These are phyloP conservation scores for Neurospora sublineolata DNA, from an alignment of 495 filamentous ascomycete genomes.

Conservation along the genomic window DNA sequence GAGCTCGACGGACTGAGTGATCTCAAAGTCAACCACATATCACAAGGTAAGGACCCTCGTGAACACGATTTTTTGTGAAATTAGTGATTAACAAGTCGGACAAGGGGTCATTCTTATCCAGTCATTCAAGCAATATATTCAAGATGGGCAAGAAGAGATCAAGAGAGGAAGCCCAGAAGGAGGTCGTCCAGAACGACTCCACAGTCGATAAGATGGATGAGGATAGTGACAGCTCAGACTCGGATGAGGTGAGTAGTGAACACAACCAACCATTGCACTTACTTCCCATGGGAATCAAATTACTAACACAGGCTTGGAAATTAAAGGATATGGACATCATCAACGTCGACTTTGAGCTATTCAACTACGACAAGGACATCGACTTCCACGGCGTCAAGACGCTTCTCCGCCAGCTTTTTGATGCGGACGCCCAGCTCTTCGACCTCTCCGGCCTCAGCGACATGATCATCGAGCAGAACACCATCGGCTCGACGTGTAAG, in stretches of 20 bases:
- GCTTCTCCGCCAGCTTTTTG: slow-evolving; percentile 86
- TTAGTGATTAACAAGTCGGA: neutral
- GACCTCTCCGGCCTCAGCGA: slow-evolving; percentile 79
- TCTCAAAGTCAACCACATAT: neutral
- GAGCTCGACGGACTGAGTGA: neutral
- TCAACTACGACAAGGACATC: slow-evolving; percentile 78
- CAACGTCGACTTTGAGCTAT: slow-evolving; percentile 96
- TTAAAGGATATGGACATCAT: slow-evolving; percentile 77
- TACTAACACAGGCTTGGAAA: neutral
- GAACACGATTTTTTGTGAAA: neutral
- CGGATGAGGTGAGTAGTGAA: slow-evolving; percentile 10
- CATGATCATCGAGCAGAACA: slow-evolving; percentile 77
- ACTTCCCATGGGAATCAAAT: neutral
- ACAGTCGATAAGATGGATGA: slow-evolving; percentile 33
- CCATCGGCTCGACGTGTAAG: slow-evolving; percentile 89
- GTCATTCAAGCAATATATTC: neutral
- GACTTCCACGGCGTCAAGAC: slow-evolving; percentile 94
- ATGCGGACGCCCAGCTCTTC: slow-evolving; percentile 72
- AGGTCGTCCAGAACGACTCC: slow-evolving; percentile 21
- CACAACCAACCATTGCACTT: too few species aligned
- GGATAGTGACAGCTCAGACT: slow-evolving; percentile 35
- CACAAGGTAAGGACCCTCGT: neutral
- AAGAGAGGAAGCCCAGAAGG: slow-evolving; percentile 31
- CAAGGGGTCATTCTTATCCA: neutral
- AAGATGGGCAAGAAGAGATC: slow-evolving; percentile 37